Percentiles rank a stretch among this genome's conserved stretches.
These are phyloP conservation scores for Penicillium simplicissimum DNA, from an alignment of 495 filamentous ascomycete genomes.

Conservation along the genomic window DNA sequence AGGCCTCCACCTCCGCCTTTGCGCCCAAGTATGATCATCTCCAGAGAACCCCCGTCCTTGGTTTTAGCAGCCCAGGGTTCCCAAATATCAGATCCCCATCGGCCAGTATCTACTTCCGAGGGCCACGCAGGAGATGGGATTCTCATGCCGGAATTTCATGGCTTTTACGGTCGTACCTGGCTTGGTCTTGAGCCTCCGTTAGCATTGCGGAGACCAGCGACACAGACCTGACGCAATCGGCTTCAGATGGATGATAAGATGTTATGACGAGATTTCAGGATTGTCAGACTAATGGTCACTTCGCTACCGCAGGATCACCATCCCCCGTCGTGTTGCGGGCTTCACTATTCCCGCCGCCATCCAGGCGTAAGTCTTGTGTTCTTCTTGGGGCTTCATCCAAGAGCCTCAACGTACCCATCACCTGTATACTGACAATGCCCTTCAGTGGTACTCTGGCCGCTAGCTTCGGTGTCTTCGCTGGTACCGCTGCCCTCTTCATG, in stretches of 20 bases:
- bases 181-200: not conserved
- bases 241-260: not conserved
- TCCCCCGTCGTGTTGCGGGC: conserved; percentile 51
- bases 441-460: conserved; percentile 54
- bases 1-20: conserved; percentile 42
- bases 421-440: conserved; percentile 11
- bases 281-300: conserved; percentile 12
- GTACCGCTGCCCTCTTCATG: conserved; percentile 68
- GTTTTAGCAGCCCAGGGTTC: not conserved
- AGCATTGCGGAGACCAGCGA: not conserved
- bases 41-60: not conserved
- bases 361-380: conserved; percentile 49
- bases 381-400: not conserved
- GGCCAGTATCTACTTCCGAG: not conserved
- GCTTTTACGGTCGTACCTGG: not conserved
- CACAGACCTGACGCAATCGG: not conserved
- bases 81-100: not conserved
- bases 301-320: conserved; percentile 50
- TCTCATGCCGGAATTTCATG: not conserved
- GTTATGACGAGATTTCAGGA: not conserved
- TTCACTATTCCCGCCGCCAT: conserved; percentile 44
- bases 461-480: conserved; percentile 61
- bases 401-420: not conserved
- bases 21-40: conserved; percentile 46
- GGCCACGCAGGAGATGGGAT: not conserved